Percentiles rank a stretch among this genome's conserved stretches.
Evolutionary conservation across 2,329 filamentous ascomycete species (phyloP).

Genomic region (Paecilomyces sp.): DNA sequence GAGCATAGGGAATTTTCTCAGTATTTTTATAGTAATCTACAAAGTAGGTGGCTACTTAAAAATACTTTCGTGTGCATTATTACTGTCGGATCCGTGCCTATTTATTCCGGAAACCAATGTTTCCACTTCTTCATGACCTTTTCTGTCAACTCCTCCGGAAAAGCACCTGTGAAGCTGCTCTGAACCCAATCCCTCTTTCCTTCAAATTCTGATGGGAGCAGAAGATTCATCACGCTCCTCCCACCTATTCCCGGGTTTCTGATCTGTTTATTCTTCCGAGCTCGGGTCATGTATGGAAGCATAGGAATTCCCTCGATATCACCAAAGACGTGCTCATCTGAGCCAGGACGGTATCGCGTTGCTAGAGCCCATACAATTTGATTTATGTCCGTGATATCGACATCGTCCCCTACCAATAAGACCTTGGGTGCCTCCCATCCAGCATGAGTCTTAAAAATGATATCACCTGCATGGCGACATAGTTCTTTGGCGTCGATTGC

Average conservation of each 20-base stretch:
- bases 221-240: conserved; percentile 1
- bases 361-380: conserved; percentile 11
- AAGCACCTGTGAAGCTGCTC: conserved; percentile 2
- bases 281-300: conserved; percentile 2
- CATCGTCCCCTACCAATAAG: conserved; percentile 12
- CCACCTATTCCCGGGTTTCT: neutral
- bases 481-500: conserved; percentile 10
- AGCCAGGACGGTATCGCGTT: conserved; percentile 3
- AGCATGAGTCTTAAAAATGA: conserved; percentile 13
- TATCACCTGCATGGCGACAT: conserved; percentile 8
- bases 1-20: too few species aligned
- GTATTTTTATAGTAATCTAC: too few species aligned
- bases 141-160: conserved; percentile 2
- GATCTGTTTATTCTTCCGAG: neutral
- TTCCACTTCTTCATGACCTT: conserved; percentile 2
- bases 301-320: neutral
- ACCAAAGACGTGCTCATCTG: conserved; percentile 2
- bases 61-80: too few species aligned
- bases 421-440: conserved; percentile 15
- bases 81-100: neutral
- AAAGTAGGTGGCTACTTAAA: too few species aligned
- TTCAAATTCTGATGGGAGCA: conserved; percentile 2
- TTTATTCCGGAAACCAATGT: neutral
- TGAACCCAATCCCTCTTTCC: conserved; percentile 1
- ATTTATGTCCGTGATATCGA: conserved; percentile 11